Conservation (phyloP, 176 grass and related monocot species). For the Puccinellia tenuiflora region DNA sequence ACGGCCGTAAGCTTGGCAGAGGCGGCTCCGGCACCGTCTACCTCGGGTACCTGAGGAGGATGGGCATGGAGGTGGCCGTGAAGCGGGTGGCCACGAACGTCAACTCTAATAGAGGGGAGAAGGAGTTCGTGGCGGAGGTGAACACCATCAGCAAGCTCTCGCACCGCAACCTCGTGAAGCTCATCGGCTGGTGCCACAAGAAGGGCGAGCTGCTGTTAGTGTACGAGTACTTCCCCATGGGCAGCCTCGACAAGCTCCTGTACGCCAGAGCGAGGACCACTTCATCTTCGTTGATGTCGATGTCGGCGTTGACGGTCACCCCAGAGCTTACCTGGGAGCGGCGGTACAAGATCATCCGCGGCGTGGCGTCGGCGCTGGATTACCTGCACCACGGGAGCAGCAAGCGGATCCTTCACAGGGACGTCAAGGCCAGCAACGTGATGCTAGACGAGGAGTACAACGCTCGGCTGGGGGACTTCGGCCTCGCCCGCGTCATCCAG, state of each 20-base stretch:
- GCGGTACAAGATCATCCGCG: slow-evolving; percentile 35
- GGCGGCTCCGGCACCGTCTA: slow-evolving; percentile 53
- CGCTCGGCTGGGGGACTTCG: slow-evolving; percentile 53
- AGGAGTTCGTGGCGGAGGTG: slow-evolving; percentile 58
- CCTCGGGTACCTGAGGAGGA: slow-evolving; percentile 17
- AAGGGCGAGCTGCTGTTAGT: slow-evolving; percentile 43
- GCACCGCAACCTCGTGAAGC: slow-evolving; percentile 62
- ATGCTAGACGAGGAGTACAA: slow-evolving; percentile 48
- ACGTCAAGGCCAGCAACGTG: slow-evolving; percentile 66
- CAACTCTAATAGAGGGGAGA: slow-evolving; percentile 24
- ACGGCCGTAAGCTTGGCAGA: slow-evolving; percentile 26
- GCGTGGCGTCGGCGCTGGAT: slow-evolving; percentile 50
- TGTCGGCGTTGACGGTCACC: neutral
- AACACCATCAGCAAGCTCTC: slow-evolving; percentile 61
- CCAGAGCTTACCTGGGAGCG: slow-evolving; percentile 45
- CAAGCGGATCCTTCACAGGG: slow-evolving; percentile 43
- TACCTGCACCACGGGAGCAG: slow-evolving; percentile 61
- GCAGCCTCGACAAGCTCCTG: slow-evolving; percentile 45
- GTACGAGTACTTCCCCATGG: slow-evolving; percentile 53
- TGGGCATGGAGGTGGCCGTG: slow-evolving; percentile 37
- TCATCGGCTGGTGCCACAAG: slow-evolving; percentile 50
- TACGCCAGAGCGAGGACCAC: neutral
- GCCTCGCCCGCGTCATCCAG: slow-evolving; percentile 46
- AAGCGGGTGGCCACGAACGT: slow-evolving; percentile 27
- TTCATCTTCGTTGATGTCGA: neutral